Conservation (phyloP, 2,329 filamentous ascomycete species). For the Hypoxylon sp. region DNA sequence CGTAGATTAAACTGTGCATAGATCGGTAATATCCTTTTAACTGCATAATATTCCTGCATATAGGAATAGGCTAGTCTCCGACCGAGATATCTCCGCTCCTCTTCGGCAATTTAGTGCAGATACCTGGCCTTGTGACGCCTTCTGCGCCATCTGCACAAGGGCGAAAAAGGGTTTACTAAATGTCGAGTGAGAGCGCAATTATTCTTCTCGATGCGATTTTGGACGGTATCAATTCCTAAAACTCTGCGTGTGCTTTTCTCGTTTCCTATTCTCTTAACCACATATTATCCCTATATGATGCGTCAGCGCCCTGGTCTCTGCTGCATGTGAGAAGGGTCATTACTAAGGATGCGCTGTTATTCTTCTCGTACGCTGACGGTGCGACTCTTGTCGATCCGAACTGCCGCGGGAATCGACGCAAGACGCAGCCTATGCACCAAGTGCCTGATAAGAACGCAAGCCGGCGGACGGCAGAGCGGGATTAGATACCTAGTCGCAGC, state of each 20-base stretch:
- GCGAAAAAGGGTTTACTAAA: constrained; percentile 2
- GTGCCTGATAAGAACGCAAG: constrained; percentile 28
- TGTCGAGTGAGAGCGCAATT: constrained; percentile 9
- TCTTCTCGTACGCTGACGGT: constrained; percentile 28
- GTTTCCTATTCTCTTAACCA: neutral
- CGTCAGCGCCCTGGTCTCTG: neutral
- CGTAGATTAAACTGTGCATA: too few relatives aligned
- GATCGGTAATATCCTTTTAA: neutral
- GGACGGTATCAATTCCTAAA: neutral
- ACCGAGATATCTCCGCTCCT: constrained; percentile 15
- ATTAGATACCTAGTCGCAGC: constrained; percentile 11
- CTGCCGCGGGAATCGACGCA: constrained; percentile 25
- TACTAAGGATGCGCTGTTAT: constrained; percentile 39
- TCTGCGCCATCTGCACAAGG: constrained; percentile 9
- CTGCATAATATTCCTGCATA: constrained; percentile 12
- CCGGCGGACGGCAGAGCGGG: constrained; percentile 28
- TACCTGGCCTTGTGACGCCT: constrained; percentile 17
- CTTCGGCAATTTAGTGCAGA: constrained; percentile 7
- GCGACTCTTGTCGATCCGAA: constrained; percentile 31
- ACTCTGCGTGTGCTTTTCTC: neutral
- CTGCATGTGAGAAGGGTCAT: constrained; percentile 16
- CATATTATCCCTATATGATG: constrained; percentile 24
- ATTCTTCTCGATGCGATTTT: constrained; percentile 4
- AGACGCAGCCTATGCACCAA: constrained; percentile 21
- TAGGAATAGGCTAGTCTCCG: constrained; percentile 18